These are phyloP conservation scores for Teratosphaeria zuluensis DNA, from an alignment of 2,329 filamentous ascomycete genomes.

Conservation along the genomic window DNA sequence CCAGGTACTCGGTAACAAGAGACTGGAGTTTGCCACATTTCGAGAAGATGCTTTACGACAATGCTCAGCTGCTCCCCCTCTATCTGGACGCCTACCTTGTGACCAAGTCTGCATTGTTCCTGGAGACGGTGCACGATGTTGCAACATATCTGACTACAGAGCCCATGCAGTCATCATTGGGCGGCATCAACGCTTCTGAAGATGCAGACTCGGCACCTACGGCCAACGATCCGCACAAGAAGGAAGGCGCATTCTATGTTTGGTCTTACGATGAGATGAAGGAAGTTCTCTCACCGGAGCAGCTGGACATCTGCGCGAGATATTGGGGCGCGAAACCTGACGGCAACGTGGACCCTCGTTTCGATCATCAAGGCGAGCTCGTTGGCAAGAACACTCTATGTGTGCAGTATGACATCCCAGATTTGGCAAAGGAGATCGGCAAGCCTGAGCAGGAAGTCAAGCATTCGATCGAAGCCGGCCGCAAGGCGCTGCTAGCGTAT, in stretches of 20 bases:
- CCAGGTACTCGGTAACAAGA: conserved; percentile 77
- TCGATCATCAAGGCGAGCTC: conserved; percentile 89
- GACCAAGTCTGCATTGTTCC: conserved; percentile 58
- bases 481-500: conserved; percentile 58
- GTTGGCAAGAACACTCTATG: conserved; percentile 85
- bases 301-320: conserved; percentile 64
- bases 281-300: conserved; percentile 57
- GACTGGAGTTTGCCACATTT: conserved; percentile 96
- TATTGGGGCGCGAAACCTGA: conserved; percentile 78
- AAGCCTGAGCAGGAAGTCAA: conserved; percentile 60
- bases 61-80: conserved; percentile 71
- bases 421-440: conserved; percentile 66
- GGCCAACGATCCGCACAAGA: conserved; percentile 67
- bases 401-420: conserved; percentile 55
- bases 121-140: conserved; percentile 70
- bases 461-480: conserved; percentile 56
- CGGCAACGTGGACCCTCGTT: conserved; percentile 72
- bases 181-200: conserved; percentile 80
- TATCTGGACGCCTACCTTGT: conserved; percentile 80
- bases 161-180: conserved; percentile 56
- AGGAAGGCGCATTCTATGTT: conserved; percentile 87
- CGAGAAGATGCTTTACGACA: conserved; percentile 94
- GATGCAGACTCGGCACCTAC: conserved; percentile 76
- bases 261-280: conserved; percentile 88
- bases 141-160: conserved; percentile 72